Evolutionary conservation across 2,329 filamentous ascomycete genomes (phyloP).

Genomic region (Acrodontium crateriforme): DNA sequence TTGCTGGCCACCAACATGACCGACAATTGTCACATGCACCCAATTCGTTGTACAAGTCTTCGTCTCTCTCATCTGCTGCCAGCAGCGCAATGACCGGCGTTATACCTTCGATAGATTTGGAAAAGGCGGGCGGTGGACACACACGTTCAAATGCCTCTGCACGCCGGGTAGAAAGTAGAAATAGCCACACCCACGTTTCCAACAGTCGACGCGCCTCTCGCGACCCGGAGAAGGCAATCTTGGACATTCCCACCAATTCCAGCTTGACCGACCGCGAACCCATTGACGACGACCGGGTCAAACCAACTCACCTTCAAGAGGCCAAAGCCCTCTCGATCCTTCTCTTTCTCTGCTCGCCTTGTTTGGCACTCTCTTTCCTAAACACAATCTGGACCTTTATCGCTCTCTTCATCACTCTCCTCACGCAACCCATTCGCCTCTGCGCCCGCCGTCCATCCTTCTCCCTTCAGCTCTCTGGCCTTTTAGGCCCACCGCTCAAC

Average conservation of each 20-base stretch:
- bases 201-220: not conserved
- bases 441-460: conserved; percentile 37
- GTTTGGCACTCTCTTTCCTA: conserved; percentile 40
- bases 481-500: conserved; percentile 41
- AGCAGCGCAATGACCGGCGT: conserved; percentile 12
- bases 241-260: conserved; percentile 4
- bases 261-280: conserved; percentile 3
- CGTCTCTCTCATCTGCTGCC: conserved; percentile 17
- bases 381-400: conserved; percentile 42
- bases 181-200: too few relatives aligned
- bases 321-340: conserved; percentile 32
- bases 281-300: conserved; percentile 17
- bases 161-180: too few relatives aligned
- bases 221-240: conserved; percentile 14
- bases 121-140: conserved; percentile 12
- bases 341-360: conserved; percentile 40
- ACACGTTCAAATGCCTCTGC: too few relatives aligned
- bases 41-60: conserved; percentile 10
- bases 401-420: conserved; percentile 35
- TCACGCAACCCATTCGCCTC: conserved; percentile 41
- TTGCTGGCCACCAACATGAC: too few relatives aligned
- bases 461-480: conserved; percentile 35
- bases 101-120: conserved; percentile 18
- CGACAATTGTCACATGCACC: conserved; percentile 6
- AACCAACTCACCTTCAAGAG: conserved; percentile 26